Base-by-base conservation (phyloP, 2,329 filamentous ascomycete genomes). In the Colletotrichum aenigma region DNA sequence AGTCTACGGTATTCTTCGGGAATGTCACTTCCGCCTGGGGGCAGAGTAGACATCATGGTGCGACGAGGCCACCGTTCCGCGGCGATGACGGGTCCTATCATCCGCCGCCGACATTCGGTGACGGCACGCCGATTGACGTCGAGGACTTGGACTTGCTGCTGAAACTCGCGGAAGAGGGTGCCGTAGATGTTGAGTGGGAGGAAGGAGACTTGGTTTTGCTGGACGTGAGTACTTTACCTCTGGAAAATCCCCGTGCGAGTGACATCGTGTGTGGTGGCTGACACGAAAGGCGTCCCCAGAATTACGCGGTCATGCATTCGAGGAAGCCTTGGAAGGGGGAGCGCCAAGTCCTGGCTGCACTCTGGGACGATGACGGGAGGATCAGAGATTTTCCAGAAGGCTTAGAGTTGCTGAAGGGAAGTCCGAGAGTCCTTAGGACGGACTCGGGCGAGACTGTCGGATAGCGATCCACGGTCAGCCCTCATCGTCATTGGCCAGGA, bases 11-110 rank as follows among this genome's bases (percentile, higher is more conserved):
- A 0, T 84, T 80, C 77, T 85, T 84, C 58, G 83, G 83, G 8
- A 83, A 84, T 65, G 74, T 84, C n/a, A 84, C 83, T 9, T 82
- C 80, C 18, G 82, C 82, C 3, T 84, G 82, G 82, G 83, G 82
- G 6, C 79, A 82, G 15, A 84, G 81, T 62, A 78, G 70, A 18
- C 79, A 82, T 34, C 83, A 83, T 65, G 82, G 82, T 16, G 83
- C 82, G 34, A 84, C 82, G 2, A 75, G 78, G 24, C 78, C 79
- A 12, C 82, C 82, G 0, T 83, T 82, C 69, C 78, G 76, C 18
- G 82, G 81, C 6, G 81, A 84, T 55, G 81, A 84, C 55, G 79
- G 74, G n/a, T 82, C 81, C 4, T 84, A 84, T 32, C 82, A 84
- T 56, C 82, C 83, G 6, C 83, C 82, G 18, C 82, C 81, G 1